Evolutionary conservation across 2,329 filamentous ascomycete genomes (phyloP).

Genomic region (Blastomyces silverae): DNA sequence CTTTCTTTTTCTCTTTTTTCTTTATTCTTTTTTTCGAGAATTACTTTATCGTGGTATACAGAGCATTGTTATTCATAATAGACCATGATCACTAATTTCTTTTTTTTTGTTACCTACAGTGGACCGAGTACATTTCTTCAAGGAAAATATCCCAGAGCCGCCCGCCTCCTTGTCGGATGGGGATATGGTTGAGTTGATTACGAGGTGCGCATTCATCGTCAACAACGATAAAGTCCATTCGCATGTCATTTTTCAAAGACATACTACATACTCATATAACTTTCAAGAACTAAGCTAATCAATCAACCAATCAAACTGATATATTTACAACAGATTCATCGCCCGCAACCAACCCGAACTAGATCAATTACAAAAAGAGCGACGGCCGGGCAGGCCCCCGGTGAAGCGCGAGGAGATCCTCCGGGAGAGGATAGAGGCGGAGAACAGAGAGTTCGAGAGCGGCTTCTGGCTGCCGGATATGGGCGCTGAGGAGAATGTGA

Average conservation of each 20-base stretch:
- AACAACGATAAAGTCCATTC: neutral
- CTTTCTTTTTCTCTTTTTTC: no score
- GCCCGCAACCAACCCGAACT: constrained; percentile 35
- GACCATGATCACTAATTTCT: no score
- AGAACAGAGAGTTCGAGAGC: constrained; percentile 71
- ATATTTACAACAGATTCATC: constrained; percentile 30
- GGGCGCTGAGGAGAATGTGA: constrained; percentile 57
- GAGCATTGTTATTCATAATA: no score
- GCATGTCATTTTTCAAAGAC: neutral
- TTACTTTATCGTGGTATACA: no score
- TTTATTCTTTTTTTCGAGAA: no score
- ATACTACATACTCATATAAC: no score
- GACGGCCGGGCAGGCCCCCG: constrained; percentile 71
- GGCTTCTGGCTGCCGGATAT: constrained; percentile 81
- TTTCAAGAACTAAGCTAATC: neutral
- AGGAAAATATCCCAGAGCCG: constrained; percentile 44
- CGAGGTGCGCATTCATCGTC: constrained; percentile 45
- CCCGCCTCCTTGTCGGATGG: constrained; percentile 32
- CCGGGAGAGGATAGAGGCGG: constrained; percentile 60
- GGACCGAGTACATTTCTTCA: constrained; percentile 63
- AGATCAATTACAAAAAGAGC: constrained; percentile 49
- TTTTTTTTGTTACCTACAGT: constrained; percentile 41
- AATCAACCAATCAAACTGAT: neutral
- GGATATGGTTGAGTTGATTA: constrained; percentile 48
- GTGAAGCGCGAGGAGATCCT: constrained; percentile 71